Evolutionary conservation across 2,329 filamentous ascomycete species (phyloP).

Genomic region (Calonectria pteridis): DNA sequence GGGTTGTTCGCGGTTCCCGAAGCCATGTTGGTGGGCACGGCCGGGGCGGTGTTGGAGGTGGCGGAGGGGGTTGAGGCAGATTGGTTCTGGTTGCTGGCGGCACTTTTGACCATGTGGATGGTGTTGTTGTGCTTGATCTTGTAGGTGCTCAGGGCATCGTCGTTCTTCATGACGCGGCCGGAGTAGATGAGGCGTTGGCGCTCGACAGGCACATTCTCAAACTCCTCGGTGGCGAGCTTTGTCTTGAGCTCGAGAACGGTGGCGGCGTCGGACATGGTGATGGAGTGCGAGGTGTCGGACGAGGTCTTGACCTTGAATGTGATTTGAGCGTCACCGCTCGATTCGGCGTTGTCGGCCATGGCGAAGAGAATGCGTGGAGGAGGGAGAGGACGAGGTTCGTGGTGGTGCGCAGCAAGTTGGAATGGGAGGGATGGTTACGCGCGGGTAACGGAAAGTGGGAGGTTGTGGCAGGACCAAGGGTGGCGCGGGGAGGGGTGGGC

Average conservation of each 20-base stretch:
- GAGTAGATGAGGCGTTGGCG: constrained; percentile 98
- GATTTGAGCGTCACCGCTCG: constrained; percentile 78
- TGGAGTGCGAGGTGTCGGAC: constrained; percentile 84
- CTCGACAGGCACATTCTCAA: constrained; percentile 87
- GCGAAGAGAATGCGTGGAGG: constrained; percentile 31
- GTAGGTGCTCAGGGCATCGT: constrained; percentile 84
- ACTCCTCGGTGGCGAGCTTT: constrained; percentile 84
- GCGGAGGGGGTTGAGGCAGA: constrained; percentile 56
- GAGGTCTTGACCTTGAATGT: constrained; percentile 99
- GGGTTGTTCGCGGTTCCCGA: constrained; percentile 89
- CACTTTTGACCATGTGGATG: constrained; percentile 96
- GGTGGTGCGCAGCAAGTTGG: background rate
- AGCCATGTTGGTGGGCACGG: constrained; percentile 80
- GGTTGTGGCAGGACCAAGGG: constrained; percentile 6
- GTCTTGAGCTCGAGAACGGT: constrained; percentile 89
- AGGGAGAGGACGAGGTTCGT: constrained; percentile 24
- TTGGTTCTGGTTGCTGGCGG: constrained; percentile 80
- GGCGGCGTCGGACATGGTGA: constrained; percentile 83
- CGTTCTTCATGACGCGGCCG: constrained; percentile 95
- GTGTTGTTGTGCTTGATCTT: constrained; percentile 98
- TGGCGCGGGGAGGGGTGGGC: constrained; percentile 8
- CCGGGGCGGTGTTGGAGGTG: constrained; percentile 52
- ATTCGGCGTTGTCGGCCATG: constrained; percentile 76
- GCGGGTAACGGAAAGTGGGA: constrained; percentile 3
- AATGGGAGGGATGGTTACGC: background rate